Conservation (phyloP, 2,329 filamentous ascomycete species). For the Pseudogymnoascus sp. region DNA sequence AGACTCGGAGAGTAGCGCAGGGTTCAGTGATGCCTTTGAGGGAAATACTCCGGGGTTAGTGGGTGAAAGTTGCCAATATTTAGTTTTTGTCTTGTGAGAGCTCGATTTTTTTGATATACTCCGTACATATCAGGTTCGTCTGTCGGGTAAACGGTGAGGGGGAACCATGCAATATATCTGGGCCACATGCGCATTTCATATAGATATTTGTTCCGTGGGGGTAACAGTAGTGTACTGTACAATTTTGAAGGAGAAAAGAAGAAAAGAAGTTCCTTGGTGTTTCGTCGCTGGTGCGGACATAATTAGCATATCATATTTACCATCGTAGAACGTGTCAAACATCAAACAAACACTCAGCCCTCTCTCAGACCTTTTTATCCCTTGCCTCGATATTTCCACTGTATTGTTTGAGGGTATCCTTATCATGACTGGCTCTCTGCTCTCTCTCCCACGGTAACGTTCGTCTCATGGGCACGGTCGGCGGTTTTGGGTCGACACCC, state of each 20-base stretch:
- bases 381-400: background rate
- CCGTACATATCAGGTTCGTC: background rate
- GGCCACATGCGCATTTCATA: background rate
- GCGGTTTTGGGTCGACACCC: constrained; percentile 2
- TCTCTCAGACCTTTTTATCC: background rate
- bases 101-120: background rate
- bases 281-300: background rate
- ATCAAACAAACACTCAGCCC: background rate
- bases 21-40: background rate
- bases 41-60: constrained; percentile 8
- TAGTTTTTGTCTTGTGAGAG: background rate
- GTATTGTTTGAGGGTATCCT: background rate
- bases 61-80: background rate
- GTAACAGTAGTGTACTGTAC: background rate
- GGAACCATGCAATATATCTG: background rate
- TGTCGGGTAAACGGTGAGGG: background rate
- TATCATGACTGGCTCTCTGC: background rate
- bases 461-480: background rate
- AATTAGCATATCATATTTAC: background rate
- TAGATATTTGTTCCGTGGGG: background rate
- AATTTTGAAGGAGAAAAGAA: background rate
- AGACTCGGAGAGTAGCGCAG: constrained; percentile 7
- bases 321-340: background rate
- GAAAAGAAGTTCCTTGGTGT: background rate
- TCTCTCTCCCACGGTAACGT: background rate